These are phyloP conservation scores for Globisporangium takayamanum DNA, from an alignment of 352 stramenopile genomes.

Conservation along the genomic window DNA sequence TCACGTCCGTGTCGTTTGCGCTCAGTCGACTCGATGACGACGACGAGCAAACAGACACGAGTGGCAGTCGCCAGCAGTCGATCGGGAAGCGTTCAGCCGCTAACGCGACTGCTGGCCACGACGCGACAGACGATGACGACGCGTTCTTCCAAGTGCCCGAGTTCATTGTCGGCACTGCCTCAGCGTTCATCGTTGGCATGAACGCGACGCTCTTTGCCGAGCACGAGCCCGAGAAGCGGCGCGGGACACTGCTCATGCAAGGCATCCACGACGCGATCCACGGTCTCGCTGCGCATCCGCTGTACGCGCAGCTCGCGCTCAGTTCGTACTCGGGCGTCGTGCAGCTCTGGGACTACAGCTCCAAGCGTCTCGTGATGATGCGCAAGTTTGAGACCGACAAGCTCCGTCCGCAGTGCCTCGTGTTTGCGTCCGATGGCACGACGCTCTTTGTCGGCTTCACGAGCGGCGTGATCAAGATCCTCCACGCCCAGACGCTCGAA, in stretches of 20 bases:
- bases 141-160: conserved; percentile 78
- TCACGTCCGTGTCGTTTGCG: conserved; percentile 88
- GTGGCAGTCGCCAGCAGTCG: neutral
- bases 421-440: conserved; percentile 69
- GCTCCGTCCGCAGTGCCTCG: conserved; percentile 69
- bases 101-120: neutral
- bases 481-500: conserved; percentile 70
- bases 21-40: conserved; percentile 10
- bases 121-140: conserved; percentile 17
- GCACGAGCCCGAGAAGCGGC: conserved; percentile 74
- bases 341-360: conserved; percentile 88
- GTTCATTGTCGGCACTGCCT: conserved; percentile 87
- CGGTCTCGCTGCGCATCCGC: conserved; percentile 71
- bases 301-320: conserved; percentile 65
- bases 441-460: conserved; percentile 87
- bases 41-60: conserved; percentile 21
- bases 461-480: conserved; percentile 80
- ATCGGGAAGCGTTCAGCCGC: neutral
- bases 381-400: conserved; percentile 60
- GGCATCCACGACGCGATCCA: conserved; percentile 87
- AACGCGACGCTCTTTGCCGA: conserved; percentile 77
- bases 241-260: conserved; percentile 89
- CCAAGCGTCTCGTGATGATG: conserved; percentile 82
- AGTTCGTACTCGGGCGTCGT: conserved; percentile 79
- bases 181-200: conserved; percentile 86